These are phyloP conservation scores for Penicillium ucsense DNA, from an alignment of 495 filamentous ascomycete genomes.

Conservation along the genomic window DNA sequence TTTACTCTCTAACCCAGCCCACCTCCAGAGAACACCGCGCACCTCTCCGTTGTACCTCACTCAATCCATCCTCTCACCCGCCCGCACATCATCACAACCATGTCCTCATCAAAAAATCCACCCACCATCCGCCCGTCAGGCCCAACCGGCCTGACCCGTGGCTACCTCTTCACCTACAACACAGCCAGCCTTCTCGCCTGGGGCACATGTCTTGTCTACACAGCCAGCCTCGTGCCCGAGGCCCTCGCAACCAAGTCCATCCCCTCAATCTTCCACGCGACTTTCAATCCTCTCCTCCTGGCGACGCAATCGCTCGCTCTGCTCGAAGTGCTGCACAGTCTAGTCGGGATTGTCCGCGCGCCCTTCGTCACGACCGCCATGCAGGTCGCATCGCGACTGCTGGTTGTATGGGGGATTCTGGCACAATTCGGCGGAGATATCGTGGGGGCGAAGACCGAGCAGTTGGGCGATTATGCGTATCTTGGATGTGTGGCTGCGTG, in stretches of 20 bases:
- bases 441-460: slow-evolving; percentile 15
- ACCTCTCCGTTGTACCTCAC: neutral
- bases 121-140: slow-evolving; percentile 12
- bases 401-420: slow-evolving; percentile 77
- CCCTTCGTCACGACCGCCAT: slow-evolving; percentile 77
- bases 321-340: slow-evolving; percentile 74
- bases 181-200: slow-evolving; percentile 63
- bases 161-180: slow-evolving; percentile 81
- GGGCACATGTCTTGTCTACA: slow-evolving; percentile 57
- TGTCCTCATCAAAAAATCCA: slow-evolving; percentile 3
- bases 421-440: slow-evolving; percentile 41
- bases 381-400: slow-evolving; percentile 73
- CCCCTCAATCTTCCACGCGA: slow-evolving; percentile 39
- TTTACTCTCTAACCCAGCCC: neutral
- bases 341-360: slow-evolving; percentile 67
- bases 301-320: slow-evolving; percentile 75
- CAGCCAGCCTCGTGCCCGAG: slow-evolving; percentile 33
- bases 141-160: slow-evolving; percentile 17
- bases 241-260: slow-evolving; percentile 27
- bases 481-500: slow-evolving; percentile 57
- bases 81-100: slow-evolving; percentile 5
- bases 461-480: slow-evolving; percentile 34
- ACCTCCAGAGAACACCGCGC: neutral
- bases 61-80: neutral
- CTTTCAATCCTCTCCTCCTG: slow-evolving; percentile 58